Evolutionary conservation across 2,329 filamentous ascomycete species (phyloP), one percentile per base, ranked within the genome.

Genomic region (Neonectria ditissima): DNA sequence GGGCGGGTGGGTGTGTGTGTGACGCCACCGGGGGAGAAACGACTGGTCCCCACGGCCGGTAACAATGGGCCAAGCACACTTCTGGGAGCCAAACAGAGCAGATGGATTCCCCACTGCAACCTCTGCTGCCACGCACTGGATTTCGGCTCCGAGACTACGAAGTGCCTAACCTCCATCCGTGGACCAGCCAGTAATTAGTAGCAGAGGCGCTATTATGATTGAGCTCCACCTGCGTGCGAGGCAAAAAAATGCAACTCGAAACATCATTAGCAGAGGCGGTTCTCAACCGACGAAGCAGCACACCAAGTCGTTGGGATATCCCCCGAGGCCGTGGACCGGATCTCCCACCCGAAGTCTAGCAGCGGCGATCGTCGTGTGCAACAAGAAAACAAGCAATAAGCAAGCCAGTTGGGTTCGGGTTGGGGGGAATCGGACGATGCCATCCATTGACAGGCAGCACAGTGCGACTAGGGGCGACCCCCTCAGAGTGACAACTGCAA

Each of bases 351-450:
- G n/a, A 20, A 41, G 3, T 20, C 16, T 16, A 41, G 57, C 50
- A 39, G 14, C 18, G 53, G 18, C 48, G 34, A 28, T 60, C 62
- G 66, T 55, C 55, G 26, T 59, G 37, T 41, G 9, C 37, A 39
- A 50, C 28, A 47, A n/a, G n/a, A n/a, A n/a, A n/a, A n/a, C n/a
- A n/a, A n/a, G n/a, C n/a, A n/a, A n/a, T n/a, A n/a, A n/a, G n/a
- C n/a, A n/a, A 43, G 41, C 48, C 56, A 45, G 62, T 69, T 69
- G 66, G 69, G 45, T 52, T 62, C 55, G 55, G 50, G 41, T 54
- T 62, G 58, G 69, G 59, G 58, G 65, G 13, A 67, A 73, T 73
- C 71, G 68, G 70, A 73, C 71, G 69, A 73, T 72, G 68, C 60
- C 65, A 63, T 66, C 65, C 50, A 28, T n/a, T n/a, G n/a, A n/a